Evolutionary conservation across 1,139 yeast species (phyloP), one percentile per base, ranked within the genome.

Genomic region (Tardiomyces blankii): DNA sequence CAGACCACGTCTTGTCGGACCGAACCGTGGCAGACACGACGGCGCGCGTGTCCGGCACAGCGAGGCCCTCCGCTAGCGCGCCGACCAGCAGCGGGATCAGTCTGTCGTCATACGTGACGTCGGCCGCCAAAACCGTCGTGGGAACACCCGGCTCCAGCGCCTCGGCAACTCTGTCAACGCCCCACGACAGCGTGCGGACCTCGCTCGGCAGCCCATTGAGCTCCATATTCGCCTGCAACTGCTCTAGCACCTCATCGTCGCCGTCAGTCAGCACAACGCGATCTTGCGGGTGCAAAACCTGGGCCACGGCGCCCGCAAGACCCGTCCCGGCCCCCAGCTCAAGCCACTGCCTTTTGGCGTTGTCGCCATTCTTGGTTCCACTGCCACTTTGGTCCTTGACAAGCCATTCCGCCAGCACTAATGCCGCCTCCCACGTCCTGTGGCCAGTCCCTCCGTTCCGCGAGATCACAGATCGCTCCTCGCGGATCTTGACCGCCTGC

Each of bases 271-370:
- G 66, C 1, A 72, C 62, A 7, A 82, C 61, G 42, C 63, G 59
- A 2, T 55, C 52, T 12, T 54, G 49, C 13, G 51, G 51, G 42
- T 48, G 50, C 47, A 57, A 53, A 47, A 35, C 14, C 63, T 64
- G 43, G 64, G 80, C 54, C 1, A 82, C 65, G 18, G 86, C 58
- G 13, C 94, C 80, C 1, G 84, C 82, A n/a, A 89, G 64, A 0
- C 96, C 96, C 0, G 97, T 87, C 0, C 97, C 97, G 19, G 93
- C 77, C 0, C 97, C 97, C 27, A 89, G 63, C 57, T 89, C 97
- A 25, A 87, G 60, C 0, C 35, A 30, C 11, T 30, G 35, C 11
- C 35, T 12, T 11, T 30, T 30, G 35, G 5, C 35, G 35, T n/a
- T n/a, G 16, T 4, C 35, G 35, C n/a, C n/a, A n/a, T n/a, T n/a